phyloP scores from a whole-genome alignment of 768 basidiomycete genomes.

The Phlebiopsis flavidoalba region DNA sequence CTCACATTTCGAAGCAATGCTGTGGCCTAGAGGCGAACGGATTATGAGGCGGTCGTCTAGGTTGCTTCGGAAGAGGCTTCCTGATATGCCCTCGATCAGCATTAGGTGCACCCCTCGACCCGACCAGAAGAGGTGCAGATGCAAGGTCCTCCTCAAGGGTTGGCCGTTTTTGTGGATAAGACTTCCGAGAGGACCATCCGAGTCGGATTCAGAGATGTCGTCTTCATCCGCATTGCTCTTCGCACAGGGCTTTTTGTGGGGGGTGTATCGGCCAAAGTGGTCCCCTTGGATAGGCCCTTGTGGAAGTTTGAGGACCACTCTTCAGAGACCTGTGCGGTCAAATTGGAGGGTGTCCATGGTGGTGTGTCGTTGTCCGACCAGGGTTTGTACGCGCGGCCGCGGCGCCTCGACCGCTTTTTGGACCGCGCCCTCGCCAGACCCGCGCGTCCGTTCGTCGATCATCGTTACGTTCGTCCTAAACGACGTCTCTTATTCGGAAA shows the following conservation, averaged over 20 bases:
- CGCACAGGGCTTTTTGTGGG: background rate
- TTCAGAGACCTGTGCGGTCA: background rate
- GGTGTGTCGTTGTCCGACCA: background rate
- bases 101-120: no score
- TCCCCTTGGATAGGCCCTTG: background rate
- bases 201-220: conserved; percentile 6
- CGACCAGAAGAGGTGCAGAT: background rate
- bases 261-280: background rate
- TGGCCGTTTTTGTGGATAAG: conserved; percentile 45
- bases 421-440: conserved; percentile 24
- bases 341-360: background rate
- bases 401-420: conserved; percentile 8
- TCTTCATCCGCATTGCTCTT: conserved; percentile 10
- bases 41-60: conserved; percentile 49
- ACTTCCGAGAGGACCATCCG: conserved; percentile 50
- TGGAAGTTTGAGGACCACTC: background rate
- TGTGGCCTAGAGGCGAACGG: conserved; percentile 63
- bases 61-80: conserved; percentile 32
- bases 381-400: background rate
- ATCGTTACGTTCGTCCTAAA: conserved; percentile 22
- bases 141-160: background rate
- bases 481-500: conserved; percentile 40
- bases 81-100: conserved; percentile 7
- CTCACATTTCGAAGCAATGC: conserved; percentile 78
- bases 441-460: conserved; percentile 17